Evolutionary conservation across 2,329 filamentous ascomycete species (phyloP).

Genomic region (Pseudogymnoascus sp.): DNA sequence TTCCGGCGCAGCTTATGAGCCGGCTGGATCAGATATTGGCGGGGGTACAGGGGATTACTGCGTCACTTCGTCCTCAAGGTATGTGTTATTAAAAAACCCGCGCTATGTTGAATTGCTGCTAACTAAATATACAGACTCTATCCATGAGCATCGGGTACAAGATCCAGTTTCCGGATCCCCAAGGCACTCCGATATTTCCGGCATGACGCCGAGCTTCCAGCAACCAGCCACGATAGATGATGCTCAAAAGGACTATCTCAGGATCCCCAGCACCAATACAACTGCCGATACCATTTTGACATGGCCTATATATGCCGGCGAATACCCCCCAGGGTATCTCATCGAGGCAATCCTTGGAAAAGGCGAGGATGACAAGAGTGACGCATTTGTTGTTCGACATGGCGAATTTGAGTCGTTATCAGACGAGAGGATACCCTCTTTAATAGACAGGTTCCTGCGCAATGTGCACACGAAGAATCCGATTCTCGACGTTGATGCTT

Average conservation of each 20-base stretch:
- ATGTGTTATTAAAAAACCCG: neutral
- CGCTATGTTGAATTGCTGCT: neutral
- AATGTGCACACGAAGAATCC: conserved; percentile 35
- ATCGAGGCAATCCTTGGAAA: neutral
- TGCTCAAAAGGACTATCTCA: conserved; percentile 20
- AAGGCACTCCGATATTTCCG: neutral
- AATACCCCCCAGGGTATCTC: conserved; percentile 10
- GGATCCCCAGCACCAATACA: conserved; percentile 25
- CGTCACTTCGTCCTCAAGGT: conserved; percentile 5
- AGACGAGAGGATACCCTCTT: conserved; percentile 27
- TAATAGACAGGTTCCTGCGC: conserved; percentile 31
- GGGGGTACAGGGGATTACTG: conserved; percentile 12
- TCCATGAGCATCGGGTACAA: neutral
- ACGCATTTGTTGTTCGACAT: neutral
- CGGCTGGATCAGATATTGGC: conserved; percentile 20
- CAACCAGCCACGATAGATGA: neutral
- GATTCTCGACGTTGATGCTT: conserved; percentile 29
- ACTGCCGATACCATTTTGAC: conserved; percentile 27
- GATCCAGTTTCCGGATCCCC: neutral
- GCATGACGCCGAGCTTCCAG: neutral
- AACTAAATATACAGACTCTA: neutral
- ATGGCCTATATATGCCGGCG: conserved; percentile 26
- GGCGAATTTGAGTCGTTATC: conserved; percentile 3
- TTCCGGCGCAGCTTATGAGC: conserved; percentile 16
- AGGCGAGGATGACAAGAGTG: neutral